Conservation (phyloP, 2,329 filamentous ascomycete species). For the Fusarium musae region DNA sequence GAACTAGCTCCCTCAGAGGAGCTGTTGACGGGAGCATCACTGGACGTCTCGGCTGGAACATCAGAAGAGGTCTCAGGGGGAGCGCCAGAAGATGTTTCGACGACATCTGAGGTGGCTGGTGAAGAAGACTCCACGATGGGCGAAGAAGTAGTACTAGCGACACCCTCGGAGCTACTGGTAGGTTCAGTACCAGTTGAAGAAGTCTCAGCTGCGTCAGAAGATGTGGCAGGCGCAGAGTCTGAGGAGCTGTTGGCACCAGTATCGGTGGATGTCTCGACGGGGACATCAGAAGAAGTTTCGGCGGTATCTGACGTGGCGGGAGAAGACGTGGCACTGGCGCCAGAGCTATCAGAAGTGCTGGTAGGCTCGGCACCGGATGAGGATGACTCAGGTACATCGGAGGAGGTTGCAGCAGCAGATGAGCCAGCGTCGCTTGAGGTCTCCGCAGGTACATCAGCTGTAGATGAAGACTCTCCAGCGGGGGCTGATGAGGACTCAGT, state of each 20-base stretch:
- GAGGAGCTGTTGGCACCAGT: not conserved
- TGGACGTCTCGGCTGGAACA: rapidly evolving
- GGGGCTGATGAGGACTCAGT: not conserved
- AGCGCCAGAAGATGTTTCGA: not conserved
- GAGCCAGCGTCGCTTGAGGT: not conserved
- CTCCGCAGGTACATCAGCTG: not conserved
- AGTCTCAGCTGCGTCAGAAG: not conserved
- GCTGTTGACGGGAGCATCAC: too few relatives aligned
- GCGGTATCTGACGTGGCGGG: not conserved
- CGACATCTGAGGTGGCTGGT: not conserved
- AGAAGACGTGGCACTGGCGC: not conserved
- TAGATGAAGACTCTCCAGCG: not conserved
- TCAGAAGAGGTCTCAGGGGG: too few relatives aligned
- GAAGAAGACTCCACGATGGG: not conserved
- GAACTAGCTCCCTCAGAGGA: too few relatives aligned
- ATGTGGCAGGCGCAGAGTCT: not conserved
- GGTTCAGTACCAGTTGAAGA: not conserved
- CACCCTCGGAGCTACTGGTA: not conserved
- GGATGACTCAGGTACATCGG: not conserved
- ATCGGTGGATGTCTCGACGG: not conserved
- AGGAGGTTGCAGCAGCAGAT: not conserved
- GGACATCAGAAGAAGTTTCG: not conserved
- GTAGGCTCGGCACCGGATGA: not conserved
- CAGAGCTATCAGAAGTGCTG: not conserved
- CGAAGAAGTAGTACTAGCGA: not conserved